A percentile compares a stretch with the other conserved stretches of the same genome.
Conservation (phyloP, 108 stramenopile species). For the Conticribra guillardii region DNA sequence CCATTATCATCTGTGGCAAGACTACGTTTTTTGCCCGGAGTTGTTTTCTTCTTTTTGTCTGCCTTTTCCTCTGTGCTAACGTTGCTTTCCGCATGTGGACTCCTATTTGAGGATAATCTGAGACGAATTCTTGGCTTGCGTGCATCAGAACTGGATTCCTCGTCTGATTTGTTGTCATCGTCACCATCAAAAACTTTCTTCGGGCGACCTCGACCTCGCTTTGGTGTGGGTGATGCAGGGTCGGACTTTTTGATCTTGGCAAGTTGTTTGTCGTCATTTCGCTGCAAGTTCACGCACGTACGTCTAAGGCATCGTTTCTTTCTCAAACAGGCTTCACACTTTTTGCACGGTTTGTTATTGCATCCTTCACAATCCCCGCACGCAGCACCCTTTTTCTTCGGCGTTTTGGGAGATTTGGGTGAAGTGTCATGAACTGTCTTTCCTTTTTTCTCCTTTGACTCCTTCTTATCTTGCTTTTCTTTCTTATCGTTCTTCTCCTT, state of each 20-base stretch:
- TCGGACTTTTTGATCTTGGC: slow-evolving; percentile 1
- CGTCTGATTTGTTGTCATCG: slow-evolving; percentile 34
- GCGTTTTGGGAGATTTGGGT: slow-evolving; percentile 18
- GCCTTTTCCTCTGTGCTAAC: slow-evolving; percentile 19
- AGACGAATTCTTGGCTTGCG: slow-evolving; percentile 67
- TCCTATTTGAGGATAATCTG: slow-evolving; percentile 26
- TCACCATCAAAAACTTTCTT: slow-evolving; percentile 12
- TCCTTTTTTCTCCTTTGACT: too few species aligned
- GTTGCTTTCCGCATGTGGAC: slow-evolving; percentile 4
- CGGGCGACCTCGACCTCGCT: background rate
- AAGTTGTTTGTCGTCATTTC: background rate
- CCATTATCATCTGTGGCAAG: slow-evolving; percentile 28
- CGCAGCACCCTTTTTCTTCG: slow-evolving; percentile 39
- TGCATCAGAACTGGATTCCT: slow-evolving; percentile 7
- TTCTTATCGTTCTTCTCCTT: too few species aligned
- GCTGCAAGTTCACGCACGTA: slow-evolving; percentile 18
- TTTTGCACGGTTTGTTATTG: slow-evolving; percentile 51
- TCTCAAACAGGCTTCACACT: slow-evolving; percentile 45
- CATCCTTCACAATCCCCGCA: slow-evolving; percentile 63
- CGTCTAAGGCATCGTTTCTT: slow-evolving; percentile 43
- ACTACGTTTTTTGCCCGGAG: slow-evolving; percentile 7
- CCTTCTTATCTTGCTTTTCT: too few species aligned
- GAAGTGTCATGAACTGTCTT: too few species aligned
- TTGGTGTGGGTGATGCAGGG: background rate
- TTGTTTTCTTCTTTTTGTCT: slow-evolving; percentile 26